phyloP scores from a whole-genome alignment of 345 rosid species.

The Eucalyptus camaldulensis region DNA sequence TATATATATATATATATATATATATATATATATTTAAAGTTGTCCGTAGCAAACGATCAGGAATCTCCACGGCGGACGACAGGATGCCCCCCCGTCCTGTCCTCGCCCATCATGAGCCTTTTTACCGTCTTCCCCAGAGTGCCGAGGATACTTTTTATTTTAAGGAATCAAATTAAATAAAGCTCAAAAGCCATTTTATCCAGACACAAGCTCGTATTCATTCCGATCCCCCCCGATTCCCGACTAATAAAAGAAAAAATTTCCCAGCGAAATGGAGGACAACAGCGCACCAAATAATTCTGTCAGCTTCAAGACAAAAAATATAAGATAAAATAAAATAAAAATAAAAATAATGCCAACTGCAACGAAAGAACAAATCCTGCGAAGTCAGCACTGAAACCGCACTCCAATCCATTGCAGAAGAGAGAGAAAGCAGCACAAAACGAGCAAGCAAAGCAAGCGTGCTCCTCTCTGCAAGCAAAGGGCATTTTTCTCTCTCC shows the following conservation, averaged over 20 bases:
- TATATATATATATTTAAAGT: too few relatives aligned
- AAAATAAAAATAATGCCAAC: background rate
- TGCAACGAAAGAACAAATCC: background rate
- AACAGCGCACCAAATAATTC: background rate
- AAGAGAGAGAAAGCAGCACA: background rate
- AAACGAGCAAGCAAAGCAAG: background rate
- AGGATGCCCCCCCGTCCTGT: background rate
- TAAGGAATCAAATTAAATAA: background rate
- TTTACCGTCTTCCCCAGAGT: background rate
- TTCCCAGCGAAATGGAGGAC: background rate
- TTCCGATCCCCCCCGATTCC: background rate
- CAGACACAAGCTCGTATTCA: background rate
- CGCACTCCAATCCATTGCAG: background rate
- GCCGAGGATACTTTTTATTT: background rate
- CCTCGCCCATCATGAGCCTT: background rate
- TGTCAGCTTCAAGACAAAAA: background rate
- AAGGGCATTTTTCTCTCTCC: background rate
- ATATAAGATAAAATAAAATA: too few relatives aligned
- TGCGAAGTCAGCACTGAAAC: background rate
- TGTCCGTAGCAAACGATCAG: background rate
- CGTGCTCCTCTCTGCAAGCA: background rate
- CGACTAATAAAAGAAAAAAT: background rate
- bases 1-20: too few relatives aligned
- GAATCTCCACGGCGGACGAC: background rate
- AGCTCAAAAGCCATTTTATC: background rate